Base-by-base conservation (phyloP, 768 basidiomycete species). In the Suillus subaureus region DNA sequence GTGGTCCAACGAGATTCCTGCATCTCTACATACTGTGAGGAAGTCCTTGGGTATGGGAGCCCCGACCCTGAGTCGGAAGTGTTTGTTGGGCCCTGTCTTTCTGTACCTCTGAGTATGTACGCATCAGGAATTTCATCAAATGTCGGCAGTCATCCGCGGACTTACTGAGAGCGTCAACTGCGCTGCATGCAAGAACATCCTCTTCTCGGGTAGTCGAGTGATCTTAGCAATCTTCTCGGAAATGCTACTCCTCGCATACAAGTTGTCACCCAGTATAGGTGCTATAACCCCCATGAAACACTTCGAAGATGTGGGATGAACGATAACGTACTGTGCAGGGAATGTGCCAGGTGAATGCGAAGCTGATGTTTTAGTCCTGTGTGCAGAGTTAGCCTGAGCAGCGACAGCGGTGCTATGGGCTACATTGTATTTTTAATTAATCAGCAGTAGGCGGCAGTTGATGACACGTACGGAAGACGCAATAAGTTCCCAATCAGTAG, bases 341-440 rank as follows among this genome's bases (percentile, higher is more conserved):
- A 77, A 57, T 83, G 78, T 1, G 89, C 83, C 39, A 87, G 72
- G 66, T 91, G 90, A 16, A 89, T 78, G n/a, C 90, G 84, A 39
- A 91, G 82, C 69, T 91, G 90, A 64, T 91, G 90, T 72, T 91
- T 91, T 63, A 85, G 74, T 4, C 89, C 90, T 18, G 90, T 90
- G 60, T 84, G 75, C 23, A 89, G 80, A 13, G 78, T 80, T 18
- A 91, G 78, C 45, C 80, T 81, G 47, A 91, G 74, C 60, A 92
- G 79, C 2, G 88, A 85, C 35, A 90, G 63, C 23, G 88, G 88
- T 4, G 74, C 80, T 54, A 64, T 75, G 67, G 63, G 81, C 80
- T 80, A 58, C 60, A 64, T 57, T 58, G 42, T 66, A 70, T 74
- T 79, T 82, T 49, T 28, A 63, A 73, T 69, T 61, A 68, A n/a